Evolutionary conservation across 495 filamentous ascomycete genomes (phyloP), one percentile per base, ranked within the genome.

Genomic region (Paragyromitra xinjiangensis): DNA sequence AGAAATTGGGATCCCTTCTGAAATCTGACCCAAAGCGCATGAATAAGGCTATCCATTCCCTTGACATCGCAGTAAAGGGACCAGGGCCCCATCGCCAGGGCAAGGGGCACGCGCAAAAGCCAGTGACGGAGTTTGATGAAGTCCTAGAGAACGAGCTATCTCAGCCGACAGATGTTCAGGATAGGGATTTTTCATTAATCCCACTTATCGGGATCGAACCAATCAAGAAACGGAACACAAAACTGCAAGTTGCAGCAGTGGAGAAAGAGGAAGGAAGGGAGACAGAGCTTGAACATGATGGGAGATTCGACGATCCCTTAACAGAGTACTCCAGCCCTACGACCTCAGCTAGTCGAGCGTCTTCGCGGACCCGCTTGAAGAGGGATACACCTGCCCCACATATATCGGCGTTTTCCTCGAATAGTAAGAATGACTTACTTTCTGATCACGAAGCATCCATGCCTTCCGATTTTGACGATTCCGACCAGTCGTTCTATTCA

Each of bases 111-210:
- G 29, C 58, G 19, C 37, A 9, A 19, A 71, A 50, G 3, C 58
- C 65, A 1, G 4, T 75, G 12, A 19, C 7, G n/a, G 11, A 24
- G 45, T 71, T 71, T 19, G 58, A 70, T 6, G 16, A 55, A 1
- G 45, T 56, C 2, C 40, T 76, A 14, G 59, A 40, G 66, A 45
- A 37, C 26, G 66, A 71, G 39, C 16, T 71, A 19, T 71, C 39
- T 5, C 55, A 44, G 37, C 3, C 50, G 45, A 16, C 5, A 16
- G 68, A 76, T 1, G 3, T 61, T 6, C 63, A 37, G 5, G 39
- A 77, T n/a, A 71, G 74, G 14, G 74, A 77, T 62, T 19, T 50
- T 12, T 73, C 74, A 24, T 19, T 77, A 51, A 29, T 77, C 0
- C 39, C 29, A 24, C 39, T 73, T 0, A 19, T 72, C 44, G 44